Conservation (phyloP, 495 filamentous ascomycete species). For the Aspergillus ostianus region DNA sequence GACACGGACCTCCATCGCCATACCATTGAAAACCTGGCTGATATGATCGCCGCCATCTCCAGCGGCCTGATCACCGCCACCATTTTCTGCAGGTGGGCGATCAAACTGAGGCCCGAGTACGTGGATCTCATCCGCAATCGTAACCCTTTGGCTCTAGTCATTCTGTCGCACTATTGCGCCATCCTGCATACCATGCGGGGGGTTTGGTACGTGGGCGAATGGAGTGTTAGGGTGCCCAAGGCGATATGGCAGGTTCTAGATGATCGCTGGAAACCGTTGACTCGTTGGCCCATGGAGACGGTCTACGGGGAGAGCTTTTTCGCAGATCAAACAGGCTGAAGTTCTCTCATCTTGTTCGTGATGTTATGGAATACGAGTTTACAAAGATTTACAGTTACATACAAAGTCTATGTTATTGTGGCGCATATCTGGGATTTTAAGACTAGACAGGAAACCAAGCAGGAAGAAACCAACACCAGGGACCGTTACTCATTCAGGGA, state of each 20-base stretch:
- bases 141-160: constrained; percentile 53
- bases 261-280: constrained; percentile 36
- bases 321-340: neutral
- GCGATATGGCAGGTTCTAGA: constrained; percentile 40
- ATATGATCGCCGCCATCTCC: constrained; percentile 29
- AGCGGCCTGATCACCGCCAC: constrained; percentile 28
- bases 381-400: neutral
- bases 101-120: constrained; percentile 50
- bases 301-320: constrained; percentile 31
- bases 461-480: neutral
- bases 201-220: constrained; percentile 50
- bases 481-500: neutral
- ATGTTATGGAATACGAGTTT: neutral
- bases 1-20: constrained; percentile 32
- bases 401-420: neutral
- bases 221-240: constrained; percentile 35
- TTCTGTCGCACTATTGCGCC: constrained; percentile 49
- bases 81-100: constrained; percentile 42
- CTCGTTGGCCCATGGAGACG: constrained; percentile 35
- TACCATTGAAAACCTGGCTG: constrained; percentile 34
- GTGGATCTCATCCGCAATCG: constrained; percentile 49
- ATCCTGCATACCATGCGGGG: constrained; percentile 39
- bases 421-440: neutral
- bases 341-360: neutral
- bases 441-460: neutral